phyloP scores from a whole-genome alignment of 495 filamentous ascomycete genomes.

The Aspergillus saccharolyticus region DNA sequence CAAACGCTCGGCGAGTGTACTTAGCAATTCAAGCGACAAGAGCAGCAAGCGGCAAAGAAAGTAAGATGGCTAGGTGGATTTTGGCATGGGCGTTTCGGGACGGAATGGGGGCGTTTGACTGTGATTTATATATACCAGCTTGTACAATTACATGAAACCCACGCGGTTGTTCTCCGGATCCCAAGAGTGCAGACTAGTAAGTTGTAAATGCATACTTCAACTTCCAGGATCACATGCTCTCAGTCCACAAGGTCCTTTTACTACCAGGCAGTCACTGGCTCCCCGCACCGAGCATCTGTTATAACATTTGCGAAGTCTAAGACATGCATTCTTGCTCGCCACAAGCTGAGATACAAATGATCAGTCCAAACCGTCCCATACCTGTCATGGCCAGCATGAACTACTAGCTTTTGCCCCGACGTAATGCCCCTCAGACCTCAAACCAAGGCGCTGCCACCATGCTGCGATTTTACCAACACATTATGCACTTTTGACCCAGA shows the following conservation, averaged over 20 bases:
- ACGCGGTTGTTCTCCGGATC: slow-evolving; percentile 7
- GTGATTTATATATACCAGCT: slow-evolving; percentile 26
- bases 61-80: slow-evolving; percentile 27
- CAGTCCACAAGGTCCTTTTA: background rate
- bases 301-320: background rate
- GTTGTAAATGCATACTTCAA: background rate
- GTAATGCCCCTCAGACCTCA: no score
- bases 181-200: slow-evolving; percentile 10
- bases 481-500: no score
- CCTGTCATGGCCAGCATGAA: no score
- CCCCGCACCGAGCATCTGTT: background rate
- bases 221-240: background rate
- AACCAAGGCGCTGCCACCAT: no score
- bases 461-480: no score
- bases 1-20: slow-evolving; percentile 72
- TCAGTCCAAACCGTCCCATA: background rate
- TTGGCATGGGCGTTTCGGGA: slow-evolving; percentile 4
- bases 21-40: slow-evolving; percentile 65
- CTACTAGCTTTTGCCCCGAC: no score
- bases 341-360: background rate
- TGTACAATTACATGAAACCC: slow-evolving; percentile 37
- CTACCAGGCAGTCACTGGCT: no score
- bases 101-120: slow-evolving; percentile 5
- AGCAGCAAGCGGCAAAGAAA: slow-evolving; percentile 68
- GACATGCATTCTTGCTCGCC: background rate